phyloP scores from a whole-genome alignment of 2,329 filamentous ascomycete genomes.

The Neophaeococcomyces aloes region DNA sequence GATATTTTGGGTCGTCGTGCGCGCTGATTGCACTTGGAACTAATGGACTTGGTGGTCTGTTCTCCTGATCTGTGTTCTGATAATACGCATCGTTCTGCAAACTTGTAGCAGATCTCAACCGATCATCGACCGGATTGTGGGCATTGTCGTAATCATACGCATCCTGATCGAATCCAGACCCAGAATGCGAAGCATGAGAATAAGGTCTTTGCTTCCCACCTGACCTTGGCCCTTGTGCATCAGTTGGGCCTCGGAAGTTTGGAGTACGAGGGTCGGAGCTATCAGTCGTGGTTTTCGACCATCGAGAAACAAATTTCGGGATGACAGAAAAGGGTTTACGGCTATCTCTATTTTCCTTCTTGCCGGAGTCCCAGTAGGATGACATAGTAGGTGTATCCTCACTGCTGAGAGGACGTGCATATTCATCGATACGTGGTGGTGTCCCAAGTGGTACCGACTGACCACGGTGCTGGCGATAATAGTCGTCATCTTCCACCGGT shows the following conservation, averaged over 20 bases:
- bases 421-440: slow-evolving; percentile 33
- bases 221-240: too few species aligned
- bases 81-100: slow-evolving; percentile 28
- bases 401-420: slow-evolving; percentile 43
- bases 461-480: slow-evolving; percentile 28
- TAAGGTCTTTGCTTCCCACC: slow-evolving; percentile 47
- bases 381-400: slow-evolving; percentile 65
- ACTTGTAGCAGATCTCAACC: slow-evolving; percentile 34
- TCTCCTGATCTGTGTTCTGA: slow-evolving; percentile 26
- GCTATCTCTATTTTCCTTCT: slow-evolving; percentile 42
- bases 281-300: slow-evolving; percentile 82
- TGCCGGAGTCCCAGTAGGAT: slow-evolving; percentile 52
- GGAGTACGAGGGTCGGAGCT: too few species aligned
- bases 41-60: slow-evolving; percentile 49
- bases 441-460: slow-evolving; percentile 36
- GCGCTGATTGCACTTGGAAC: slow-evolving; percentile 44
- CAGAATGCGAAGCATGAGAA: slow-evolving; percentile 61
- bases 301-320: slow-evolving; percentile 67
- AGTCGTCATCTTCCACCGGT: slow-evolving; percentile 14
- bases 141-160: slow-evolving; percentile 40
- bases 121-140: slow-evolving; percentile 26
- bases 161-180: slow-evolving; percentile 61
- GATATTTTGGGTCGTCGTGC: slow-evolving; percentile 51
- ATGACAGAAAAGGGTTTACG: slow-evolving; percentile 80
- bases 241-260: too few species aligned